phyloP scores from a whole-genome alignment of 345 rosid species.

The Arabidopsis thaliana region DNA sequence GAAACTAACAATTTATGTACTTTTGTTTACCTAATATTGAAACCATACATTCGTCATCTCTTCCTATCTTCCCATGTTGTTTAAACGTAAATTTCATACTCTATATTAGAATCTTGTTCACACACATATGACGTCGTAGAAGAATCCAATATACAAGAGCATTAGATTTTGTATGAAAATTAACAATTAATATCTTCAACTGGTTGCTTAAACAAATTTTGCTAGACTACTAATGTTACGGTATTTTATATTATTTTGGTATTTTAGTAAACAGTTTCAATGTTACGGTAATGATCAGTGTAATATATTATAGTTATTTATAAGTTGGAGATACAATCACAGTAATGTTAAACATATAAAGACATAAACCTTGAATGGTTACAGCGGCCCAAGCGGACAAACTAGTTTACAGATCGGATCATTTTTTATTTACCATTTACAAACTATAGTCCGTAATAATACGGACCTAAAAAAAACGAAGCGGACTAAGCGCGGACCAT shows the following conservation, averaged over 20 bases:
- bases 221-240: background rate
- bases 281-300: background rate
- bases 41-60: slow-evolving; percentile 19
- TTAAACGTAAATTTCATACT: background rate
- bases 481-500: too few species aligned
- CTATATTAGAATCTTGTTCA: slow-evolving; percentile 4
- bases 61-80: slow-evolving; percentile 29
- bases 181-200: background rate
- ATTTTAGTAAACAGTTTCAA: background rate
- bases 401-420: too few species aligned
- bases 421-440: too few species aligned
- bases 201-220: background rate
- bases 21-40: slow-evolving; percentile 44
- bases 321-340: background rate
- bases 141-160: slow-evolving; percentile 23
- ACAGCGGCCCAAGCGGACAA: too few species aligned
- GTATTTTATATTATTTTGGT: too few species aligned
- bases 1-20: slow-evolving; percentile 41
- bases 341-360: background rate
- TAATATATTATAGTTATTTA: background rate
- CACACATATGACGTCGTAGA: slow-evolving; percentile 32
- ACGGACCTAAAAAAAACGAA: too few species aligned
- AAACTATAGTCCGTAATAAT: too few species aligned
- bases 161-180: background rate
- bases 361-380: background rate